Base-by-base conservation (phyloP, 73 alveolate species). In the Paramecium caudatum region DNA sequence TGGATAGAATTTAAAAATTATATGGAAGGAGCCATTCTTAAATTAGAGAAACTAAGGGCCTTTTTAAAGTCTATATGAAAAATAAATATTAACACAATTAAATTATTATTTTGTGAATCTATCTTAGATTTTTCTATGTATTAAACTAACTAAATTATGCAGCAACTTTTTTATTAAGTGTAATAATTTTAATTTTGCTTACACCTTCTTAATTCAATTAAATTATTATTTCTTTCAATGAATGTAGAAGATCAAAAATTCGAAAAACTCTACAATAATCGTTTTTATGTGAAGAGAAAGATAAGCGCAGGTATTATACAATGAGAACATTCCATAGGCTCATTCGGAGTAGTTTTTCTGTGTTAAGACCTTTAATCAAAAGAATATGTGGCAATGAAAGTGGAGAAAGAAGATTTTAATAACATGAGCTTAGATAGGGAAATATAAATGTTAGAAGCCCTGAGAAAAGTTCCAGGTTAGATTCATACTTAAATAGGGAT, bases 321-420 rank as follows among this genome's bases (percentile, higher is more conserved):
- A 68, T 33, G 19, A 3, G 10, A 32, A 5, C 21, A 25, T 10
- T 8, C 25, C 15, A n/a, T n/a, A 68, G 84, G 84, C 21, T 68
- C 84, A 33, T 74, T 74, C 32, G 88, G 88, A 1, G 47, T 74
- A 21, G 88, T 74, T n/a, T 74, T 74, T 25, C 55, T 86, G 41
- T 70, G 93, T 65, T 41, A 62, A 78, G 93, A 86, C 46, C 82
- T 62, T 10, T 16, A 86, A 37, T 63, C 46, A 0, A 61, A 63
- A 46, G 88, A 63, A 62, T 86, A 47, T 23, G 90, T 63, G 47
- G 93, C 93, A 6, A 63, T 86, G 47, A 86, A 86, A 33, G 82
- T 86, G 6, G 93, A 86, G 47, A 86, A 86, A 41, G 87, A 63
- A 19, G 93, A 86, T 61, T 34, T 25, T 13, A 78, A 86, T 62